Percentiles rank a stretch among this genome's conserved stretches.
phyloP scores from a whole-genome alignment of 495 filamentous ascomycete genomes.

The Tetracladium setigerum region DNA sequence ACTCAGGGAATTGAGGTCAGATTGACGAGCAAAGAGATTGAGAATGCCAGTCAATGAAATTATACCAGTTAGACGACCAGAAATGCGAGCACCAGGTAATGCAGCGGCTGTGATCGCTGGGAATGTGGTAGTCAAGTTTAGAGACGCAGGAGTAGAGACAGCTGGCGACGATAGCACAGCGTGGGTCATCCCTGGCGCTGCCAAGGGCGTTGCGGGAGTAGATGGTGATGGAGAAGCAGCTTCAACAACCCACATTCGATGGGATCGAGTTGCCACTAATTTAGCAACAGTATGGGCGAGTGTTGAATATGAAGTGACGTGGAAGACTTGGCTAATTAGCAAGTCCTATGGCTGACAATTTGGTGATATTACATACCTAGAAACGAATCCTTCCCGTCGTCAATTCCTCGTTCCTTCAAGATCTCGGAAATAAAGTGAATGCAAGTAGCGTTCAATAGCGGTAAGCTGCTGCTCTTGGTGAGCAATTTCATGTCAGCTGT shows the following conservation, averaged over 20 bases:
- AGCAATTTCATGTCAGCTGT: conserved; percentile 86
- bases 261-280: conserved; percentile 83
- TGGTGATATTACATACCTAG: conserved; percentile 45
- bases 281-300: conserved; percentile 95
- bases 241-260: conserved; percentile 95
- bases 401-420: conserved; percentile 79
- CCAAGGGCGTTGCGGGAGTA: conserved; percentile 60
- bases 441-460: conserved; percentile 78
- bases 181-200: conserved; percentile 35
- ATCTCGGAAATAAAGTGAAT: conserved; percentile 96
- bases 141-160: conserved; percentile 31
- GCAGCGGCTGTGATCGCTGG: conserved; percentile 57
- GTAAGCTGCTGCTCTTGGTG: conserved; percentile 78
- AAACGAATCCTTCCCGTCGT: conserved; percentile 88
- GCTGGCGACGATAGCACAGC: conserved; percentile 33
- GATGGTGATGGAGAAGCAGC: conserved; percentile 74
- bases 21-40: conserved; percentile 80
- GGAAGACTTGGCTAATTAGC: too few species aligned
- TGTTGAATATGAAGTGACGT: conserved; percentile 83
- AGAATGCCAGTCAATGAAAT: conserved; percentile 88
- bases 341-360: too few species aligned
- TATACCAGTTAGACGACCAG: conserved; percentile 77
- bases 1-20: conserved; percentile 73
- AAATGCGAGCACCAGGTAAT: conserved; percentile 69
- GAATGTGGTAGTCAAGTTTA: conserved; percentile 27